A percentile compares a stretch with the other conserved stretches of the same genome.
Conservation (phyloP, 2,329 filamentous ascomycete species). For the Alternaria hordeiaustralica region DNA sequence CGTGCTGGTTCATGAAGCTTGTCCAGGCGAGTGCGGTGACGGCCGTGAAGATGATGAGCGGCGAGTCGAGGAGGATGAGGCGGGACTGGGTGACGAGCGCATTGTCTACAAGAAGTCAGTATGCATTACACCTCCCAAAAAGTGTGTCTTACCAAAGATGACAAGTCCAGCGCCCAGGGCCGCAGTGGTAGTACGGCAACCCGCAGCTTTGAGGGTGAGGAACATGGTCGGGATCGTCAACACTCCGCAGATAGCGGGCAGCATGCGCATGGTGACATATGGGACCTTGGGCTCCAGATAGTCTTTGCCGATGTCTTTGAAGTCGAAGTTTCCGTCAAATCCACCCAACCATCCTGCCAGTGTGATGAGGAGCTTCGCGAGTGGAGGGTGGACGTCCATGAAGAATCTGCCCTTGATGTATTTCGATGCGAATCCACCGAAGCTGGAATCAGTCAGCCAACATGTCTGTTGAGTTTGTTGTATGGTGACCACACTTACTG, state of each 20-base stretch:
- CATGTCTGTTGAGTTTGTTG: not conserved
- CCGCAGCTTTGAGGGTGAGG: slow-evolving; percentile 87
- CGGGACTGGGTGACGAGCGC: slow-evolving; percentile 93
- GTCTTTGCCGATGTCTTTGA: slow-evolving; percentile 99
- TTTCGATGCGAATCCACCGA: slow-evolving; percentile 96
- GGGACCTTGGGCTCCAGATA: slow-evolving; percentile 94
- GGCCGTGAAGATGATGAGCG: slow-evolving; percentile 90
- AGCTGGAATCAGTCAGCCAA: slow-evolving; percentile 62
- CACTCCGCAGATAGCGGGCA: slow-evolving; percentile 88
- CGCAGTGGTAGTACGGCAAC: slow-evolving; percentile 86
- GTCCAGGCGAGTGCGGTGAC: slow-evolving; percentile 89
- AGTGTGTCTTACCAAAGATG: slow-evolving; percentile 74
- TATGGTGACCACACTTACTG: slow-evolving; percentile 71
- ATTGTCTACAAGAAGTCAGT: slow-evolving; percentile 70
- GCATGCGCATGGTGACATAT: slow-evolving; percentile 95
- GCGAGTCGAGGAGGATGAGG: slow-evolving; percentile 93
- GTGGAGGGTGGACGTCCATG: slow-evolving; percentile 99
- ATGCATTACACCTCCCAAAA: not conserved
- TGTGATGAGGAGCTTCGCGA: slow-evolving; percentile 96
- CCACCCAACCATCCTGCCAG: slow-evolving; percentile 93
- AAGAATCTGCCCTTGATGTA: slow-evolving; percentile 99
- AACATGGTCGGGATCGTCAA: slow-evolving; percentile 91
- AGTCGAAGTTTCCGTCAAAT: slow-evolving; percentile 95
- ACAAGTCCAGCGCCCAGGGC: slow-evolving; percentile 83
- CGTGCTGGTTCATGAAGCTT: slow-evolving; percentile 96